phyloP scores from a whole-genome alignment of 768 basidiomycete genomes.

The Psilocybe cubensis region DNA sequence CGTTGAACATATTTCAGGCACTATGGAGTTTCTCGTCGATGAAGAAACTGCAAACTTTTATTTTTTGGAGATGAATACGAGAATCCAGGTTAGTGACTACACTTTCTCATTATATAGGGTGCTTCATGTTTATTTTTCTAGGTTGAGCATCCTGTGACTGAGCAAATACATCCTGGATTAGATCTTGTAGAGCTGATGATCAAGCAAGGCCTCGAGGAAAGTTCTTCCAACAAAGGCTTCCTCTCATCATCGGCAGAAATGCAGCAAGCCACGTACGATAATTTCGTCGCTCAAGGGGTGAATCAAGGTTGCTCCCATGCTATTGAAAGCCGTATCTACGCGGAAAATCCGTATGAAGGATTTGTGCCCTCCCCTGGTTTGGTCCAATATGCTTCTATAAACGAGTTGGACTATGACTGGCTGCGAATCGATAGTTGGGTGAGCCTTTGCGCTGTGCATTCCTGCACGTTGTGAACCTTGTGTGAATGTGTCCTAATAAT shows the following conservation, averaged over 20 bases:
- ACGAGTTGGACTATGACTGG: constrained; percentile 43
- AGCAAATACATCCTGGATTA: constrained; percentile 53
- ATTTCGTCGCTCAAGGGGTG: constrained; percentile 10
- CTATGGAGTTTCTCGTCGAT: constrained; percentile 70
- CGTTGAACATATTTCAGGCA: constrained; percentile 42
- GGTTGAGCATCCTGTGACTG: constrained; percentile 73
- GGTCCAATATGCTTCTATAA: constrained; percentile 55
- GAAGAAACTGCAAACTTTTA: constrained; percentile 55
- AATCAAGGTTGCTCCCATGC: constrained; percentile 34
- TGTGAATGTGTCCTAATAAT: neutral
- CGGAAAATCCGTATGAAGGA: constrained; percentile 60
- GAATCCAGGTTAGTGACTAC: constrained; percentile 49
- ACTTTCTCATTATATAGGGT: neutral
- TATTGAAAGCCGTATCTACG: constrained; percentile 63
- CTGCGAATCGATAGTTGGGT: constrained; percentile 67
- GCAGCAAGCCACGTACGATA: constrained; percentile 41
- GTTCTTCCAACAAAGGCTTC: constrained; percentile 15
- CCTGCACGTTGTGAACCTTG: neutral
- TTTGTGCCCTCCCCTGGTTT: constrained; percentile 66
- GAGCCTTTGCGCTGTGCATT: constrained; percentile 4
- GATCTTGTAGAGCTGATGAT: constrained; percentile 73
- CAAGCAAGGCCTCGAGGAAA: constrained; percentile 51
- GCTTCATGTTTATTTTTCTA: constrained; percentile 19
- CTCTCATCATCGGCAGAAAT: constrained; percentile 24
- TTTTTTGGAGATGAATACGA: constrained; percentile 76